A percentile compares a stretch with the other conserved stretches of the same genome.
These are phyloP conservation scores for Serendipita sp. DNA, from an alignment of 768 basidiomycete genomes.

Conservation along the genomic window DNA sequence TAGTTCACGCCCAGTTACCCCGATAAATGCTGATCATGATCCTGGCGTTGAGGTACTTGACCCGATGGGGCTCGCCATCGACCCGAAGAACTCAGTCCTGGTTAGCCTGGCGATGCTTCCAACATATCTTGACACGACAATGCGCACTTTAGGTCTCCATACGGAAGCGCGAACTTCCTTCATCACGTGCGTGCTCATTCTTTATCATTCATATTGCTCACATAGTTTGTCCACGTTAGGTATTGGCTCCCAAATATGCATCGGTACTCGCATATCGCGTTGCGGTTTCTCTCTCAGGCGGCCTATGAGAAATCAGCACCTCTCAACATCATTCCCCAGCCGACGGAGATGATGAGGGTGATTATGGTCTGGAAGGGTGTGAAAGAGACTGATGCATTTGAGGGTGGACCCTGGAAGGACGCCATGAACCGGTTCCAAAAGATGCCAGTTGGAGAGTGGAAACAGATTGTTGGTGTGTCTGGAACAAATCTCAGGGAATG, in stretches of 20 bases:
- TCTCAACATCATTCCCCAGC: slow-evolving; percentile 24
- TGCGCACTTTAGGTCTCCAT: slow-evolving; percentile 24
- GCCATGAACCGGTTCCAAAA: slow-evolving; percentile 14
- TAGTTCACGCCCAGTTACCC: neutral
- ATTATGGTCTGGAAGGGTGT: slow-evolving; percentile 35
- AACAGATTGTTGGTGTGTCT: slow-evolving; percentile 21
- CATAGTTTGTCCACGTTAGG: slow-evolving; percentile 10
- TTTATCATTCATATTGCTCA: neutral
- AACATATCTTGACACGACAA: slow-evolving; percentile 23
- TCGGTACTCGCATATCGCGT: slow-evolving; percentile 25
- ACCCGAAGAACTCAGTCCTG: slow-evolving; percentile 18
- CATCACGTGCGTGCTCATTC: slow-evolving; percentile 23
- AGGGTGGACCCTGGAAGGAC: slow-evolving; percentile 18
- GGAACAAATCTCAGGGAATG: slow-evolving; percentile 5
- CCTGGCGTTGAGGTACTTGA: neutral
- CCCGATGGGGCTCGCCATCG: slow-evolving; percentile 3
- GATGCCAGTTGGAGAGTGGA: slow-evolving; percentile 19
- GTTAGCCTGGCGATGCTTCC: slow-evolving; percentile 19
- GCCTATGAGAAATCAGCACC: slow-evolving; percentile 27
- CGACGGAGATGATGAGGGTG: slow-evolving; percentile 29
- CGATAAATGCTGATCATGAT: neutral
- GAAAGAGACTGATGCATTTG: neutral
- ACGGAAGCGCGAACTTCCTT: slow-evolving; percentile 31
- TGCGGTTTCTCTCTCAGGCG: slow-evolving; percentile 31
- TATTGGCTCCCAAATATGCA: slow-evolving; percentile 32